Evolutionary conservation across 2,329 filamentous ascomycete species (phyloP).

Genomic region (Talaromyces amestolkiae): DNA sequence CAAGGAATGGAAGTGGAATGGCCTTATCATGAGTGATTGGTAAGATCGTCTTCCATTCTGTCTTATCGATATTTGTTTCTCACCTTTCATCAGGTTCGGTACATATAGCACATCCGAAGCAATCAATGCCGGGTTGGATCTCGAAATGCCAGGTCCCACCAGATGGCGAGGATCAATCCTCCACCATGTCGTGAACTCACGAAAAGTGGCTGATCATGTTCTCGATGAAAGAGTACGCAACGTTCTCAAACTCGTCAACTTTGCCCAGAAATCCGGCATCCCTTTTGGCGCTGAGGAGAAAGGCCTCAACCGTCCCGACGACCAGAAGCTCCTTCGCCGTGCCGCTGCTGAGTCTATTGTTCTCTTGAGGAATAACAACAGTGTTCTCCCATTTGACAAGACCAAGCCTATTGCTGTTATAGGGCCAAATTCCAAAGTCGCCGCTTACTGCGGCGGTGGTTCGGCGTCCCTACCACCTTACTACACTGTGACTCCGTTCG

Average conservation of each 20-base stretch:
- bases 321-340: slow-evolving; percentile 61
- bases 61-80: not conserved
- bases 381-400: slow-evolving; percentile 57
- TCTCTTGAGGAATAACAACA: slow-evolving; percentile 68
- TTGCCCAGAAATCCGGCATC: slow-evolving; percentile 53
- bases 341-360: slow-evolving; percentile 69
- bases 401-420: slow-evolving; percentile 52
- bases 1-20: slow-evolving; percentile 49
- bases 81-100: slow-evolving; percentile 37
- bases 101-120: slow-evolving; percentile 47
- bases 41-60: slow-evolving; percentile 19
- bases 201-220: slow-evolving; percentile 56
- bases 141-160: slow-evolving; percentile 50
- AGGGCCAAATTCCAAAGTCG: slow-evolving; percentile 53
- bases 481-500: slow-evolving; percentile 46
- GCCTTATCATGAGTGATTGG: slow-evolving; percentile 49
- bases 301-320: slow-evolving; percentile 59
- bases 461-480: slow-evolving; percentile 56
- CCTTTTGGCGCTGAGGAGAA: slow-evolving; percentile 56
- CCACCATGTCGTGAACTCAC: slow-evolving; percentile 49
- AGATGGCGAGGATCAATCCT: slow-evolving; percentile 43
- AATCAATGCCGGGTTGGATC: slow-evolving; percentile 46
- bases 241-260: slow-evolving; percentile 60
- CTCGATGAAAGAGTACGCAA: slow-evolving; percentile 59
- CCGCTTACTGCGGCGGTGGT: slow-evolving; percentile 59